Conservation (phyloP, 2,329 filamentous ascomycete species). For the Talaromyces verruculosus region DNA sequence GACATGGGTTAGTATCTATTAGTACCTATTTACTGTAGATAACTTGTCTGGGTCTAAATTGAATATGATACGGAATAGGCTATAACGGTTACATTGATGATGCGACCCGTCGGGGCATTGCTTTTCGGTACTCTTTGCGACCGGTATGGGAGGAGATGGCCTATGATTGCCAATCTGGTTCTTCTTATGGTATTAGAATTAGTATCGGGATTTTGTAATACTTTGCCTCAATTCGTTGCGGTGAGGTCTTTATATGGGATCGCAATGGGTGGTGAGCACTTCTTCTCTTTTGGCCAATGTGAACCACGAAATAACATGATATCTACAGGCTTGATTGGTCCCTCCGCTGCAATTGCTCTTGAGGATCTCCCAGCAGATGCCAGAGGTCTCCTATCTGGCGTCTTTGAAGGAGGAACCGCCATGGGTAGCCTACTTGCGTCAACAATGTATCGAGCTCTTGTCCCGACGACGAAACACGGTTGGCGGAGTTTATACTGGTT, state of each 20-base stretch:
- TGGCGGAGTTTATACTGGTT: constrained; percentile 43
- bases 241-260: constrained; percentile 40
- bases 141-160: constrained; percentile 56
- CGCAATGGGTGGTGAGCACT: constrained; percentile 37
- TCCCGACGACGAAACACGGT: constrained; percentile 35
- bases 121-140: constrained; percentile 58
- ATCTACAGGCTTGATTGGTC: constrained; percentile 28
- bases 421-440: constrained; percentile 39
- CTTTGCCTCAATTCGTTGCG: constrained; percentile 37
- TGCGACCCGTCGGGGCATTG: constrained; percentile 58
- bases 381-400: constrained; percentile 39
- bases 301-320: background rate
- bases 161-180: constrained; percentile 38
- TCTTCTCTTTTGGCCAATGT: background rate
- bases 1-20: constrained; percentile 54
- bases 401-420: constrained; percentile 38
- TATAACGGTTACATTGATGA: constrained; percentile 63
- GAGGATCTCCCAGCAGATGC: constrained; percentile 43
- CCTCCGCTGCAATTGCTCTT: constrained; percentile 40
- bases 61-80: constrained; percentile 20
- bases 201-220: constrained; percentile 39
- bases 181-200: constrained; percentile 41
- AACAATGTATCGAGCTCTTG: constrained; percentile 37
- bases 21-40: background rate
- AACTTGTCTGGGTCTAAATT: background rate